Evolutionary conservation across 371 early-diverging fungal genomes (phyloP), one percentile per base, ranked within the genome.

Genomic region (Mucor lusitanicus): DNA sequence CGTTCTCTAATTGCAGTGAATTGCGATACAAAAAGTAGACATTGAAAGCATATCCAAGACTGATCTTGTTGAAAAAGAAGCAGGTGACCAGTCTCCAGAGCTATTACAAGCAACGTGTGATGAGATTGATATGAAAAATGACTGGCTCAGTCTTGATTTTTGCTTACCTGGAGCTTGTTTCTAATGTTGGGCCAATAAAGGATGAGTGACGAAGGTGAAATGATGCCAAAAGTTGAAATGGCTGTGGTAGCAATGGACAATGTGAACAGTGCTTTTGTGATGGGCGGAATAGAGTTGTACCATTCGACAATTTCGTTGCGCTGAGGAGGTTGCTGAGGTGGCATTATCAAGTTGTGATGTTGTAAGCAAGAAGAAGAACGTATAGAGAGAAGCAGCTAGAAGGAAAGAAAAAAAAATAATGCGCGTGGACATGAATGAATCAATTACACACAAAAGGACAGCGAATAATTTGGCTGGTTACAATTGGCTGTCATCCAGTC

Each of bases 41-140:
- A 63, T 85, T 86, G 70, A 93, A 87, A 9, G 90, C 77, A 70
- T 88, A 87, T 33, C 79, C 77, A 59, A 94, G 74, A 42, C 79
- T 73, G 30, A 93, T 61, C 11, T 68, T 69, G 19, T 85, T 75
- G 32, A 80, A 56, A 64, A 94, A 82, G 74, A 94, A 94, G 25
- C 84, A 71, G 1, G 94, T 92, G 2, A 90, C 78, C 21, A 95
- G 73, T 19, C 95, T 84, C 90, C 95, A 94, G 39, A 94, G 35
- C 88, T 95, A 6, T 6, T 6, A 30, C 30, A 30, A 3, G 74
- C 54, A 72, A 59, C n/a, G 27, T 46, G 15, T 7, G 7, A 8
- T 11, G 6, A 23, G 37, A 56, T 27, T 6, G 30, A 17, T 32
- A 13, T 27, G 23, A 8, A 8, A 9, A 1, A 21, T 21, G 7